Percentiles rank a stretch among this genome's conserved stretches.
Conservation (phyloP, 1,284 basidiomycete species). For the Pascua guehoae region DNA sequence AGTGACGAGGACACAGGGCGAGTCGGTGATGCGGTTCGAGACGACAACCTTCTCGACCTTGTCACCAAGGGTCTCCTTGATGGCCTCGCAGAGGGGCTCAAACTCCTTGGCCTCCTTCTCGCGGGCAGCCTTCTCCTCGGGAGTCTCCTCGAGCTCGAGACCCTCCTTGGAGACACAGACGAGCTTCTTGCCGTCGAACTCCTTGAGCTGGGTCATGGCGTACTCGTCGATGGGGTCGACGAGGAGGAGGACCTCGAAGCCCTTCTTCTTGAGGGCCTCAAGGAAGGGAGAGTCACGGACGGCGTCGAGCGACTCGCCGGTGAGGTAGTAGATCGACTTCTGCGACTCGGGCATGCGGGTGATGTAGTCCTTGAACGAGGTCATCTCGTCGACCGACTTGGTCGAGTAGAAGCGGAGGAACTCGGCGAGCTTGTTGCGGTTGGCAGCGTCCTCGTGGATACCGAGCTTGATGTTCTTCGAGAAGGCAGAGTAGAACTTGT, state of each 20-base stretch:
- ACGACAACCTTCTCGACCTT: slow-evolving; percentile 99
- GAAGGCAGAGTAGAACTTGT: slow-evolving; percentile 90
- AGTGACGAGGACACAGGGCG: slow-evolving; percentile 94
- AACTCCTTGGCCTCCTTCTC: slow-evolving; percentile 84
- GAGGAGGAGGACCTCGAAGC: slow-evolving; percentile 96
- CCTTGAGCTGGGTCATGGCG: slow-evolving; percentile 96
- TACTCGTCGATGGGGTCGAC: slow-evolving; percentile 99
- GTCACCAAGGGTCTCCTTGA: slow-evolving; percentile 96
- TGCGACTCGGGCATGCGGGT: slow-evolving; percentile 99
- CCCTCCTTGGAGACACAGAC: slow-evolving; percentile 99
- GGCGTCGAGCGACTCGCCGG: slow-evolving; percentile 91
- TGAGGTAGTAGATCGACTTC: slow-evolving; percentile 99
- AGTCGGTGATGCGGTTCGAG: slow-evolving; percentile 96
- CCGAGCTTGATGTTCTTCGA: slow-evolving; percentile 98
- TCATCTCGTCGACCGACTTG: slow-evolving; percentile 87
- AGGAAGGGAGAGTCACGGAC: slow-evolving; percentile 97
- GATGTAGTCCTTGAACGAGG: slow-evolving; percentile 98
- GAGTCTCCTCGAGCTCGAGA: slow-evolving; percentile 97
- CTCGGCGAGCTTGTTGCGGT: slow-evolving; percentile 98
- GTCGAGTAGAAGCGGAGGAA: slow-evolving; percentile 99
- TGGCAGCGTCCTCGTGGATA: slow-evolving; percentile 98
- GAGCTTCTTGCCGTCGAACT: slow-evolving; percentile 98
- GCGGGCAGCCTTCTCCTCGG: slow-evolving; percentile 89
- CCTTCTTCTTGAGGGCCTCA: slow-evolving; percentile 99
- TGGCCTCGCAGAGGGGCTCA: slow-evolving; percentile 84